Evolutionary conservation across 352 stramenopile genomes (phyloP), one percentile per base, ranked within the genome.

Genomic region (Pythium brachiatum): DNA sequence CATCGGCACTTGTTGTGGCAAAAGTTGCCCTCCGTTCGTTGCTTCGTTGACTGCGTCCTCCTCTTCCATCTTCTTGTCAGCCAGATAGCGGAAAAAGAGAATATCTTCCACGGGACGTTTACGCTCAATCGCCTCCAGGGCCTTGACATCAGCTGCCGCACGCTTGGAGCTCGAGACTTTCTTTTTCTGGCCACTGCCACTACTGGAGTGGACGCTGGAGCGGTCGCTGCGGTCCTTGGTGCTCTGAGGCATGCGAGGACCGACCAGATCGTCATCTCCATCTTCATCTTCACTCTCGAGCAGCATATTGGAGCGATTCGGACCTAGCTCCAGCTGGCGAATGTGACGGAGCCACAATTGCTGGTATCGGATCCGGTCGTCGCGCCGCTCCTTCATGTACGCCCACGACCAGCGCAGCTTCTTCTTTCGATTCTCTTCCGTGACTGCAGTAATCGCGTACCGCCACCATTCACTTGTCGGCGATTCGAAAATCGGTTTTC

Each of bases 21-120:
- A 13, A 32, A 20, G 2, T 1, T 39, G 21, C 11, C 16, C 53
- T 15, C 25, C 48, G 23, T 23, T 43, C 2, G 9, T 48, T 13
- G 11, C 21, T 13, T 32, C 36, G 9, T 46, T 12, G 18, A 38
- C 13, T 31, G 52, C 59, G 26, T 64, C 38, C 5, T 67, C 53
- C 29, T 66, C 61, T 43, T 47, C 61, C 59, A 66, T 87, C 36
- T 41, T 83, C 57, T 50, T 82, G 56, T 96, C 86, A 5, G 76
- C 84, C 48, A 95, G 60, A 53, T 89, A 95, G 20, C 88, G 84
- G 47, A 96, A 96, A 57, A 95, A 87, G 11, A 95, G 67, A 5
- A 96, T 78, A 31, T 96, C 88, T 70, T 95, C 88, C 15, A 94
- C 70, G 31, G 69, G 76, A 48, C 86, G 70, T n/a, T 79, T 72